phyloP scores from a whole-genome alignment of 257 asterid species.

The Solanum tacnaense region DNA sequence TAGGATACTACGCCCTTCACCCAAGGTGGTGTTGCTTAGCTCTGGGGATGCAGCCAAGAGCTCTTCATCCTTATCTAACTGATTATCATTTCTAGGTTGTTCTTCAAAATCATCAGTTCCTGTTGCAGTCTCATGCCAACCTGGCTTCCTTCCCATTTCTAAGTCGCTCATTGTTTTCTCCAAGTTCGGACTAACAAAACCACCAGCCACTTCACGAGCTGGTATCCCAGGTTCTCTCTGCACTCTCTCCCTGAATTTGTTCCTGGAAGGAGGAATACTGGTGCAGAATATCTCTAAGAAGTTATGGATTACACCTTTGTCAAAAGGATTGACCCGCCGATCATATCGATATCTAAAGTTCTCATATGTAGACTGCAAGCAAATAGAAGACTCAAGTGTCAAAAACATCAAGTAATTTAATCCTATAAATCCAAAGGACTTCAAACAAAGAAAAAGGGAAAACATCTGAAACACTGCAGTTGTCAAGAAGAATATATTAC shows the following conservation, averaged over 20 bases:
- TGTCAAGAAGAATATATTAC: slow-evolving; percentile 25
- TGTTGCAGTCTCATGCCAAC: slow-evolving; percentile 64
- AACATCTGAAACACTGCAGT: background rate
- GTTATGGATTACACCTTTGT: slow-evolving; percentile 68
- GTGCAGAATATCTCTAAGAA: slow-evolving; percentile 86
- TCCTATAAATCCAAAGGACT: background rate
- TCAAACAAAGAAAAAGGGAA: background rate
- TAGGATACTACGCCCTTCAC: slow-evolving; percentile 14
- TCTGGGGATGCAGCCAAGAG: slow-evolving; percentile 9
- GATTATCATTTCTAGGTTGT: slow-evolving; percentile 4
- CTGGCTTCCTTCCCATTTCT: slow-evolving; percentile 86
- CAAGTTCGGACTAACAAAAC: slow-evolving; percentile 10
- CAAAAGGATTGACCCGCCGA: slow-evolving; percentile 61
- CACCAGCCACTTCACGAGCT: slow-evolving; percentile 26
- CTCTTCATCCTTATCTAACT: slow-evolving; percentile 12
- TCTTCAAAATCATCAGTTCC: slow-evolving; percentile 22
- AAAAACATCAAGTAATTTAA: background rate
- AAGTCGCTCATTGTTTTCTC: slow-evolving; percentile 80
- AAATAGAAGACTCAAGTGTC: background rate
- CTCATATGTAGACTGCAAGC: slow-evolving; percentile 86
- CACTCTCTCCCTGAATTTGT: slow-evolving; percentile 62
- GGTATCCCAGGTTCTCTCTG: slow-evolving; percentile 68
- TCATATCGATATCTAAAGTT: slow-evolving; percentile 88
- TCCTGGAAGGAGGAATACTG: slow-evolving; percentile 69
- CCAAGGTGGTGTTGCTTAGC: slow-evolving; percentile 5